These are phyloP conservation scores for Cyclotella baltica DNA, from an alignment of 108 stramenopile species.

Conservation along the genomic window DNA sequence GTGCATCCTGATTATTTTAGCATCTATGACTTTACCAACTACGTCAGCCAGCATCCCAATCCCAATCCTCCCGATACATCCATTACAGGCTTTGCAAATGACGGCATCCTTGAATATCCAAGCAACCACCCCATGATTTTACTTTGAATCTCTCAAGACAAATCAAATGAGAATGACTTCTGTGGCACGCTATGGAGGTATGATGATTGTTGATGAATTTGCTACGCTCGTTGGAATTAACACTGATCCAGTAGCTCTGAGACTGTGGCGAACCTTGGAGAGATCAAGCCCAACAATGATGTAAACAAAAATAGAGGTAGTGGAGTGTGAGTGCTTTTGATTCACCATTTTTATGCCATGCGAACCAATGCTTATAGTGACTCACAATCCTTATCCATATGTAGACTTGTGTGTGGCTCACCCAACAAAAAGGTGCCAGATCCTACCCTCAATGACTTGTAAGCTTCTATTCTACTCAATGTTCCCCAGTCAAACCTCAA, in stretches of 20 bases:
- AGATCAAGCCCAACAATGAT: constrained; percentile 24
- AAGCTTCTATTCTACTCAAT: neutral
- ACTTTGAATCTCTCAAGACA: constrained; percentile 45
- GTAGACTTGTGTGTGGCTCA: constrained; percentile 56
- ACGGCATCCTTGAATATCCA: constrained; percentile 43
- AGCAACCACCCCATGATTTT: constrained; percentile 37
- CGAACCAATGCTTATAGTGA: neutral
- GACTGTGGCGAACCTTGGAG: constrained; percentile 29
- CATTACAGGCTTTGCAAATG: constrained; percentile 28
- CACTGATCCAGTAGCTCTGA: constrained; percentile 21
- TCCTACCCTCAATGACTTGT: constrained; percentile 48
- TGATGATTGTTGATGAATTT: constrained; percentile 48
- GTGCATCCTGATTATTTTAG: constrained; percentile 54
- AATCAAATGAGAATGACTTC: constrained; percentile 7
- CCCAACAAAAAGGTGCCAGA: constrained; percentile 62
- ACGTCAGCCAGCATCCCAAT: constrained; percentile 28
- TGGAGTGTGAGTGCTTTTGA: constrained; percentile 21
- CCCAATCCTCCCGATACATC: constrained; percentile 21
- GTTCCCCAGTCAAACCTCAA: neutral
- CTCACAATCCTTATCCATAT: neutral
- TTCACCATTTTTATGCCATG: no score
- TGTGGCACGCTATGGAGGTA: constrained; percentile 42
- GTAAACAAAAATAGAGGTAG: constrained; percentile 34
- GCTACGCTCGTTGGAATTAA: constrained; percentile 22
- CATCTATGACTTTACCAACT: constrained; percentile 47